Evolutionary conservation across 768 basidiomycete species (phyloP), one percentile per base, ranked within the genome.

Genomic region (Amanita polypyramis): DNA sequence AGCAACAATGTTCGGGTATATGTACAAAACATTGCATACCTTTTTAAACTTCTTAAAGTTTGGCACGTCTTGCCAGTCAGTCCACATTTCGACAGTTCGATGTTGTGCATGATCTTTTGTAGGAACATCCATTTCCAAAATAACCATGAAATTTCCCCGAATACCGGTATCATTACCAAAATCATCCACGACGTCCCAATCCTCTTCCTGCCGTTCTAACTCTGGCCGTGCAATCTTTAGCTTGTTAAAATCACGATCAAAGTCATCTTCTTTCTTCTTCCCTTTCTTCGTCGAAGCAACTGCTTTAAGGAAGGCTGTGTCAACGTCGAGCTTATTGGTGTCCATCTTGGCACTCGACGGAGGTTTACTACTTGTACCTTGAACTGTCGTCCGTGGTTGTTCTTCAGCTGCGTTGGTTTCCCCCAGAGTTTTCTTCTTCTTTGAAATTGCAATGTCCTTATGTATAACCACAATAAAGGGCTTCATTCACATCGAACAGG

Each of bases 21-120:
- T 23, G 12, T 35, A 4, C 4, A 29, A 20, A 44, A 27, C 7
- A 7, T 27, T 7, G 9, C 35, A 30, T n/a, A 80, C 82, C 74
- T 77, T 79, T 54, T 77, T 85, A 55, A 89, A 90, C 60, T 80
- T 88, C 59, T 90, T 90, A 63, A 79, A 87, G 56, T 90, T 78
- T 0, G 75, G 74, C 40, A 67, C 65, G 1, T 75, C 74, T 47
- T 72, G 66, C 77, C 74, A 76, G 15, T 68, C 58, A 2, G 60
- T 49, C 46, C 58, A 59, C 29, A 51, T 55, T 21, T 50, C 58
- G 51, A 53, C 53, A 48, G 47, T 54, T 35, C 47, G 47, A 44
- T 40, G 20, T 10, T 37, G 10, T 47, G 38, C 35, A 57, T 54
- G 37, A 60, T 56, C 50, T 65, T 69, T 40, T 57, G 61, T 62